Base-by-base conservation (phyloP, 164 flowering plant genomes). In the Platanus orientalis region DNA sequence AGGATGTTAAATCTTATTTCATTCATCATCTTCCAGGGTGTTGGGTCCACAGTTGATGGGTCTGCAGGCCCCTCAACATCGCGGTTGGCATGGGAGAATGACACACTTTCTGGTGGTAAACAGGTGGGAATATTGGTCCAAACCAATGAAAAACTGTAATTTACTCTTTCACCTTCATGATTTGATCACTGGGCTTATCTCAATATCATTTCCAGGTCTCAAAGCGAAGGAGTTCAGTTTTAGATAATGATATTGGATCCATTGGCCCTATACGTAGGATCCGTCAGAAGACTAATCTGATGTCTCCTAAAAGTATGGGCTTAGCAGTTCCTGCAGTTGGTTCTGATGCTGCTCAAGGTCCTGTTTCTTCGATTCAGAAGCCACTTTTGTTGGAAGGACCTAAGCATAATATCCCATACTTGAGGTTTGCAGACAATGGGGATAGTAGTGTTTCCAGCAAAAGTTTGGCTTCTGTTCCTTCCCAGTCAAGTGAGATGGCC, bases 221-320 rank as follows among this genome's bases (percentile, higher is more conserved):
- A 30, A 92, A 92, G 66, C 88, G 99, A 7, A 76, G 89, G 67
- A 84, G 80, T 75, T 85, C 89, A 50, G 85, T 76, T 19, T 70
- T 95, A 32, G 97, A 88, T 32, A 79, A 76, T 78, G 96, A 87
- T 75, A 71, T 84, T 73, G 90, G 94, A 30, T 82, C 91, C 40
- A 62, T 77, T 61, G 92, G 96, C 52, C 86, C 99, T 29, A 76
- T 89, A 11, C 86, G 99, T 21, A 82, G 97, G 73, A 85, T 84
- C 58, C 90, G 99, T 39, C 98, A 86, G 67, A 95, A 87, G 69
- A 73, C 85, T 44, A 81, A 75, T 69, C 80, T 85, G 30, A 63
- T 79, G 42, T 69, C 81, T 67, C 71, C 81, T 48, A 81, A 67
- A 78, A 70, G 51, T 67, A 50, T 67, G 56, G 57, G 52, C 49